phyloP scores from a whole-genome alignment of 2,329 filamentous ascomycete genomes.

The Monilinia vaccinii-corymbosi region DNA sequence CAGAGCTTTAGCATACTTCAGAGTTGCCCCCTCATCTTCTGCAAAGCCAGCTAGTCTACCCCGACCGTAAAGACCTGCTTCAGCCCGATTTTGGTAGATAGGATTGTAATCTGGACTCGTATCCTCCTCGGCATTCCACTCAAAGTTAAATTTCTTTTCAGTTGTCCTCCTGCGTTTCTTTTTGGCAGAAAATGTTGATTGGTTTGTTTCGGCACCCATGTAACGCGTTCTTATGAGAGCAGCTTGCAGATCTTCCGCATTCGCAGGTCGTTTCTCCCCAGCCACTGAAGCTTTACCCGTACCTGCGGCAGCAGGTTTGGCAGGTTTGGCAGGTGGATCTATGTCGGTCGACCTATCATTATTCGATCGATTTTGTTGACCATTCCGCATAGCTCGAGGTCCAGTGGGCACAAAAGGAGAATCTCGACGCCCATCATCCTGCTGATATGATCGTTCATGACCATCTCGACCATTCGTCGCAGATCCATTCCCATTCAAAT shows the following conservation, averaged over 20 bases:
- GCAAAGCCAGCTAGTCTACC: constrained; percentile 59
- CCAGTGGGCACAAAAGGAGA: constrained; percentile 52
- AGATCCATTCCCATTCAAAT: constrained; percentile 14
- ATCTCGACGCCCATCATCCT: constrained; percentile 22
- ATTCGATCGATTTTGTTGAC: constrained; percentile 12
- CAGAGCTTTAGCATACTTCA: constrained; percentile 57
- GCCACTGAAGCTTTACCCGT: constrained; percentile 28
- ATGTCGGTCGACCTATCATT: constrained; percentile 14
- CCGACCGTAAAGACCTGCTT: constrained; percentile 61
- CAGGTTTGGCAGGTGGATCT: constrained; percentile 26
- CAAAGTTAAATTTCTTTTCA: constrained; percentile 98
- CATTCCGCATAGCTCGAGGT: constrained; percentile 55
- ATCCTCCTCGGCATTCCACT: constrained; percentile 93
- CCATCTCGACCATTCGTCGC: constrained; percentile 19
- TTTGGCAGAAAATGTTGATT: constrained; percentile 83
- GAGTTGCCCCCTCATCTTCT: constrained; percentile 46
- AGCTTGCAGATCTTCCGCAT: constrained; percentile 57
- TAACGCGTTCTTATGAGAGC: constrained; percentile 72
- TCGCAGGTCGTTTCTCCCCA: constrained; percentile 31
- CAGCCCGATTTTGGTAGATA: constrained; percentile 60
- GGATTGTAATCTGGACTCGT: constrained; percentile 79
- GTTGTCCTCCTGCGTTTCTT: constrained; percentile 92
- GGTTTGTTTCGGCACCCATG: constrained; percentile 82
- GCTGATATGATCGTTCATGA: constrained; percentile 17
- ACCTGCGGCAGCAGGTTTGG: constrained; percentile 12